These are phyloP conservation scores for Bassia scoparia DNA, from an alignment of 148 eudicot genomes.

Conservation along the genomic window DNA sequence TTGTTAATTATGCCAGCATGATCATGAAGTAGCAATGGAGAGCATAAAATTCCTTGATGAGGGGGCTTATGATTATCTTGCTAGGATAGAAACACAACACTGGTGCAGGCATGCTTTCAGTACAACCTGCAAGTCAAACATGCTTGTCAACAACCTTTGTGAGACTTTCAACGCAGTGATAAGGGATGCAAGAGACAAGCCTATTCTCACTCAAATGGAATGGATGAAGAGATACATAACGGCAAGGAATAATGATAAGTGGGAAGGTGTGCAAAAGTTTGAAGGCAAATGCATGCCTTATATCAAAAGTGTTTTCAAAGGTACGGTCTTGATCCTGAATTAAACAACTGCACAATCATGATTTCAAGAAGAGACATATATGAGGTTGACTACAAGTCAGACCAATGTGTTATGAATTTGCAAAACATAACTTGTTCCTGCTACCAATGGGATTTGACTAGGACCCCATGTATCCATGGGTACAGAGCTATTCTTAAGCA, in stretches of 20 bases:
- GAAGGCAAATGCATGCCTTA: not conserved
- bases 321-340: too few species aligned
- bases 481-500: not conserved
- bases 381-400: not conserved
- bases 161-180: not conserved
- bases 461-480: not conserved
- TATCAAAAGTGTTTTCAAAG: too few species aligned
- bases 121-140: not conserved
- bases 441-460: not conserved
- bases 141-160: not conserved
- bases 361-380: not conserved
- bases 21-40: not conserved
- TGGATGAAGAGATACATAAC: not conserved
- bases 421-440: not conserved
- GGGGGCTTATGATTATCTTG: not conserved
- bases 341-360: not conserved
- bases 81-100: not conserved
- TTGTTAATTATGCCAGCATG: too few species aligned
- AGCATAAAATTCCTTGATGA: not conserved
- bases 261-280: not conserved
- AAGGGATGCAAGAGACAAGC: not conserved
- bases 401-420: not conserved
- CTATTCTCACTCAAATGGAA: not conserved
- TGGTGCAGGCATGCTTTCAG: conserved; percentile 3
- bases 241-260: not conserved